These are phyloP conservation scores for Phenoliferia sp. DNA, from an alignment of 1,284 basidiomycete species.

Conservation along the genomic window DNA sequence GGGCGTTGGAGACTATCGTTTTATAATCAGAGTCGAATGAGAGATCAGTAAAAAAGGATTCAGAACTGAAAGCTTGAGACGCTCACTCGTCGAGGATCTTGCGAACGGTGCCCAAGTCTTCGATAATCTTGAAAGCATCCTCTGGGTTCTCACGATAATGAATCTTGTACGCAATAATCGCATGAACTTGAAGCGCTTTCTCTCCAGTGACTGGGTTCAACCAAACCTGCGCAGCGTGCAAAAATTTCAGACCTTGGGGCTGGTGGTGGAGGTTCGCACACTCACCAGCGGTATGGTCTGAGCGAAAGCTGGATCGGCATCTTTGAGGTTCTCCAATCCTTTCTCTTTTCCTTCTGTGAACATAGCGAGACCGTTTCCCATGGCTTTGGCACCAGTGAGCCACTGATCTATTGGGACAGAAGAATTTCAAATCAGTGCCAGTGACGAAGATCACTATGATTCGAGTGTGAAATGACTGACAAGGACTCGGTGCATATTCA, in stretches of 20 bases:
- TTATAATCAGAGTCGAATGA: not conserved
- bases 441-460: no score
- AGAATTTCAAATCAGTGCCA: not conserved
- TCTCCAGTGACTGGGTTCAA: conserved; percentile 11
- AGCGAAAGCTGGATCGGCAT: not conserved
- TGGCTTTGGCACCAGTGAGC: conserved; percentile 1
- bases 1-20: conserved; percentile 5
- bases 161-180: conserved; percentile 8
- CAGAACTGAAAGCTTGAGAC: not conserved
- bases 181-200: conserved; percentile 1
- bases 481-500: conserved; percentile 1
- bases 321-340: not conserved
- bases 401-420: not conserved
- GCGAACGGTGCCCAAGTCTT: conserved; percentile 7
- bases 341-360: conserved; percentile 9
- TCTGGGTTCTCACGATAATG: not conserved
- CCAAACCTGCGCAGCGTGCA: not conserved
- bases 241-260: not conserved
- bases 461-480: not conserved
- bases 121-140: not conserved
- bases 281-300: conserved; percentile 1
- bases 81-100: conserved; percentile 4
- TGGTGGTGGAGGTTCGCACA: not conserved
- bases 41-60: not conserved
- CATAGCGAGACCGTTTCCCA: conserved; percentile 7